Percentiles rank a stretch among this genome's conserved stretches.
phyloP scores from a whole-genome alignment of 306 rosid species.

The Abrus pulchellus region DNA sequence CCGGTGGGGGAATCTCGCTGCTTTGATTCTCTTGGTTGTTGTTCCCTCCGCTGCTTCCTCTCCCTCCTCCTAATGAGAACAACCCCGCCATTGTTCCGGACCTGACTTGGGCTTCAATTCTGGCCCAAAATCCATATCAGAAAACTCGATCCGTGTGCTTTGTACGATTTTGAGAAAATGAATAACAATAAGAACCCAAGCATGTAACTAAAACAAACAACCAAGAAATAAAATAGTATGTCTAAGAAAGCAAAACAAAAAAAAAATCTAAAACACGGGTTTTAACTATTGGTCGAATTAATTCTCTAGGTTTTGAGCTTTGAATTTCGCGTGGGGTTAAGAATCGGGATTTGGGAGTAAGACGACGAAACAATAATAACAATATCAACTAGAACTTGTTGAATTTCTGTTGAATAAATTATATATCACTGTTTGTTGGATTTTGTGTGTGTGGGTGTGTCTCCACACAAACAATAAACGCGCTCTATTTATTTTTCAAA shows the following conservation, averaged over 20 bases:
- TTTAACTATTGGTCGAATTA: slow-evolving; percentile 29
- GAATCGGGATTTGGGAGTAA: slow-evolving; percentile 26
- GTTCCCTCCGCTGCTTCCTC: not conserved
- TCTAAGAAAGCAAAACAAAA: not conserved
- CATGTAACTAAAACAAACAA: not conserved
- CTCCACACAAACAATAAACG: not conserved
- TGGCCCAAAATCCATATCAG: slow-evolving; percentile 85
- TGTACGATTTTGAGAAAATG: not conserved
- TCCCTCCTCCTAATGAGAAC: slow-evolving; percentile 68
- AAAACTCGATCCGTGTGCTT: slow-evolving; percentile 44
- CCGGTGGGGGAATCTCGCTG: slow-evolving; percentile 49
- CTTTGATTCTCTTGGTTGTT: not conserved
- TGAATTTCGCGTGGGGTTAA: slow-evolving; percentile 21
- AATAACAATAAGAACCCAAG: not conserved
- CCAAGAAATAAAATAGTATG: not conserved
- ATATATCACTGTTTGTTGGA: slow-evolving; percentile 22
- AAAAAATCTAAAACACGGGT: slow-evolving; percentile 7
- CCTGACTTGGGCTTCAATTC: slow-evolving; percentile 60
- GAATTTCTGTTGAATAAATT: slow-evolving; percentile 1
- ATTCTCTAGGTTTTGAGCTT: slow-evolving; percentile 43
- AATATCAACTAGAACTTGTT: slow-evolving; percentile 4
- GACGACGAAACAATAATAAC: not conserved
- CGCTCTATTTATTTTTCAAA: not conserved
- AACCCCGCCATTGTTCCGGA: slow-evolving; percentile 81
- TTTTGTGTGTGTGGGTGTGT: slow-evolving; percentile 21